Evolutionary conservation across 2,329 filamentous ascomycete genomes (phyloP), one percentile per base, ranked within the genome.

Genomic region (Diaporthe caulivora): DNA sequence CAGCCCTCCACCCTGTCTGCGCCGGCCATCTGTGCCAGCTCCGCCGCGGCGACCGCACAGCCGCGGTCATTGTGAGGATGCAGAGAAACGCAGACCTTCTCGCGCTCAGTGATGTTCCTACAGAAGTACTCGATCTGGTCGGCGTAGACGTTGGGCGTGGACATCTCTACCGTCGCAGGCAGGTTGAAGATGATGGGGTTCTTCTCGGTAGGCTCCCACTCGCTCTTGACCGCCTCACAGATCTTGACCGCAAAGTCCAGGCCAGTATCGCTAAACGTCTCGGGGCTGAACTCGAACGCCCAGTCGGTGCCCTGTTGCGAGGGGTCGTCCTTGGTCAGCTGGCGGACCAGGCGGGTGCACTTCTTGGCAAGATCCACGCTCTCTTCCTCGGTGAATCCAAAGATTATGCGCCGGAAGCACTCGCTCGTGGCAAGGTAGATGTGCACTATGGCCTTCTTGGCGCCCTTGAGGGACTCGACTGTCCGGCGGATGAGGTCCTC

Each of bases 101-200:
- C 93, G 69, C 95, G 89, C 83, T 98, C 93, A 0, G 89, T 89
- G 80, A 98, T 95, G 81, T 96, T 89, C 69, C 88, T 90, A 86
- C 95, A 97, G 84, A 99, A 99, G 85, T 94, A 97, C 82, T 99
- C 97, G 76, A 99, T 94, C 85, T 97, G 93, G 81, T 99, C 97
- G 65, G 97, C 97, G 82, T 97, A 99, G 62, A 98, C 90, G 81
- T 99, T 99, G 44, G 95, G 95, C 0, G 97, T 98, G 0, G 94
- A 86, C 92, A 98, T 92, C 85, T 99, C 97, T 47, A 98, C 96
- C 0, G 97, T 99, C 1, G 97, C 96, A 0, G 97, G 96, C 68
- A 99, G 88, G 86, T 98, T 98, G 88, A 99, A 97, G 81, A 99
- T 97, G 83, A 99, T 94, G 62, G 93, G 94, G 78, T 91, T 92